phyloP scores from a whole-genome alignment of 345 rosid genomes.

The Gossypium turneri region DNA sequence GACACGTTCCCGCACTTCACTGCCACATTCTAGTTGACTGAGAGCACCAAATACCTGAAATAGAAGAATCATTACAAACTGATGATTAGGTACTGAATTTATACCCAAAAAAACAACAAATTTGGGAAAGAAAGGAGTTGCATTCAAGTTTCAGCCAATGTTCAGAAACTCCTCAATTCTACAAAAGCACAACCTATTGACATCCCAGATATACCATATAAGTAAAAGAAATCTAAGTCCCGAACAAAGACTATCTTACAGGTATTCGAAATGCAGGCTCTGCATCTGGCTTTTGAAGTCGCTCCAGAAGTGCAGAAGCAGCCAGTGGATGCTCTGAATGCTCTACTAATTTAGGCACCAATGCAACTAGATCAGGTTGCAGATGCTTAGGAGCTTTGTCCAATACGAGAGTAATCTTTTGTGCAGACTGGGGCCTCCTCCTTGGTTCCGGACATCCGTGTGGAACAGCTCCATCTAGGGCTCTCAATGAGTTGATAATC shows the following conservation, averaged over 20 bases:
- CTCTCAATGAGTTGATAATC: slow-evolving; percentile 91
- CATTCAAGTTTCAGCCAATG: slow-evolving; percentile 10
- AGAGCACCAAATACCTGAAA: slow-evolving; percentile 86
- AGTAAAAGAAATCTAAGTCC: slow-evolving; percentile 10
- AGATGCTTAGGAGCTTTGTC: slow-evolving; percentile 94
- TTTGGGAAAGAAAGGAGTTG: not conserved
- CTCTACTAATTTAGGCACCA: slow-evolving; percentile 98
- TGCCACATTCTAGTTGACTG: slow-evolving; percentile 78
- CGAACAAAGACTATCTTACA: slow-evolving; percentile 49
- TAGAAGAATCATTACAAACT: slow-evolving; percentile 9
- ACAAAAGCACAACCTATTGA: not conserved
- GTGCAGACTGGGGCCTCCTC: slow-evolving; percentile 90
- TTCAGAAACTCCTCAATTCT: not conserved
- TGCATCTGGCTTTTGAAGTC: slow-evolving; percentile 83
- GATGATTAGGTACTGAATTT: too few relatives aligned
- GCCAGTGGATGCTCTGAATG: slow-evolving; percentile 92
- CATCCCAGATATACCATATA: not conserved
- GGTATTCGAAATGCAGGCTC: slow-evolving; percentile 76
- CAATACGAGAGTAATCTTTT: slow-evolving; percentile 87
- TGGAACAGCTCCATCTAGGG: slow-evolving; percentile 92
- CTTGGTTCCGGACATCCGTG: slow-evolving; percentile 95
- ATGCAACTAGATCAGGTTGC: slow-evolving; percentile 78
- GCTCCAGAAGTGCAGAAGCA: slow-evolving; percentile 81
- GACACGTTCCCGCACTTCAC: slow-evolving; percentile 80
- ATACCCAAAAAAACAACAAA: not conserved